Conservation (phyloP, 2,329 filamentous ascomycete species). For the Alternaria brassicicola region DNA sequence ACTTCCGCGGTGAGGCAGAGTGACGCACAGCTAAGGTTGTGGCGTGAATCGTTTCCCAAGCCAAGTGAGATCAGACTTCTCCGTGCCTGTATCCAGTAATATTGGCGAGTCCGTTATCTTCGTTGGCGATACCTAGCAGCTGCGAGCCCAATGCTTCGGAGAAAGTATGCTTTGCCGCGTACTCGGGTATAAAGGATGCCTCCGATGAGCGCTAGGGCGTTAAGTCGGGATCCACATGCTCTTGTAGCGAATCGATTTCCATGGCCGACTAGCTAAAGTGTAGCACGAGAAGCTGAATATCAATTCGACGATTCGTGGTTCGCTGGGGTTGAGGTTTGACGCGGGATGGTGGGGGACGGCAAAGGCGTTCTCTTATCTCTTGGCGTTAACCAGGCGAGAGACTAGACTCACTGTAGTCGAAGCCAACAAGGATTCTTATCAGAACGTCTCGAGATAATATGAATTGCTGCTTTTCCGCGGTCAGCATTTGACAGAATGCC, state of each 20-base stretch:
- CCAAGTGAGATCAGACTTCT: constrained; percentile 34
- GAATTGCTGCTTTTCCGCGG: constrained; percentile 42
- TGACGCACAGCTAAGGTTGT: constrained; percentile 35
- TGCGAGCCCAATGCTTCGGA: constrained; percentile 18
- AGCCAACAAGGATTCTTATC: constrained; percentile 40
- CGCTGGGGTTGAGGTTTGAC: constrained; percentile 21
- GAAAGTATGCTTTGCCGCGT: constrained; percentile 22
- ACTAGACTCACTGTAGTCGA: constrained; percentile 22
- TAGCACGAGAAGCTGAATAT: constrained; percentile 20
- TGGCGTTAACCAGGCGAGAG: constrained; percentile 30
- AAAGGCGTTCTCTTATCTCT: constrained; percentile 47
- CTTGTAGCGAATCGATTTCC: constrained; percentile 15
- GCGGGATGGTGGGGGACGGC: constrained; percentile 43
- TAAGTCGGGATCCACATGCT: constrained; percentile 12
- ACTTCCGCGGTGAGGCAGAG: constrained; percentile 46
- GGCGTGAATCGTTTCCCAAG: constrained; percentile 26
- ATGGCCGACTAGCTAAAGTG: constrained; percentile 8
- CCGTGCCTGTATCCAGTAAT: constrained; percentile 22
- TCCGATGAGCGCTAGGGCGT: constrained; percentile 29
- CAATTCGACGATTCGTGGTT: constrained; percentile 25
- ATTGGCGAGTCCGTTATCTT: constrained; percentile 39
- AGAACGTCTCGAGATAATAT: constrained; percentile 34
- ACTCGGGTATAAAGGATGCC: constrained; percentile 10
- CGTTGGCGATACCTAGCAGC: constrained; percentile 16
- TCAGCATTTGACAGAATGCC: constrained; percentile 29